A percentile compares a stretch with the other conserved stretches of the same genome.
Conservation (phyloP, 169 alveolate species). For the Plasmodium malariae region DNA sequence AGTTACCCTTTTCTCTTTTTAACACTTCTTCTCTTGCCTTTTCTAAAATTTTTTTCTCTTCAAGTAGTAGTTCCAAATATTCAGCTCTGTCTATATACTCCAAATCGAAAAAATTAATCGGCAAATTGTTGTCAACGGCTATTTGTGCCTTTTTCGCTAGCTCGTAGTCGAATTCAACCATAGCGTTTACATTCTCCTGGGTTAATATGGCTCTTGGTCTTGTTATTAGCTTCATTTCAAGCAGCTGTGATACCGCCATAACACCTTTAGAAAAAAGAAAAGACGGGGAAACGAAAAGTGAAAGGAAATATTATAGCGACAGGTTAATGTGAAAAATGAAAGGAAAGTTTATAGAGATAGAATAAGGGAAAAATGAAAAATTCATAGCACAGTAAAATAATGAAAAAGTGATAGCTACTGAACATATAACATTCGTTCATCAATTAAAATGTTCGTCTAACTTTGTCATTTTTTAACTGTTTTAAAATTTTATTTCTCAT, state of each 20-base stretch:
- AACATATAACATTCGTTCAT: no score
- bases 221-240: slow-evolving; percentile 86
- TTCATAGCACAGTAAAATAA: no score
- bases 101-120: slow-evolving; percentile 83
- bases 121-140: slow-evolving; percentile 86
- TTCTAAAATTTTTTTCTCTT: slow-evolving; percentile 72
- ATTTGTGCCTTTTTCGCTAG: slow-evolving; percentile 88
- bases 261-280: slow-evolving; percentile 78
- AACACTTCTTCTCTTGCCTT: slow-evolving; percentile 73
- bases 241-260: slow-evolving; percentile 87
- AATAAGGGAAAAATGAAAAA: no score
- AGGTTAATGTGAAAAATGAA: no score
- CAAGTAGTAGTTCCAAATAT: slow-evolving; percentile 51
- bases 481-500: no score
- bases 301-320: background rate
- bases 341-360: no score
- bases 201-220: slow-evolving; percentile 88
- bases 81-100: slow-evolving; percentile 84
- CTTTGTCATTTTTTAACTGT: no score
- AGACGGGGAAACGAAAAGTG: background rate
- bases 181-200: slow-evolving; percentile 87
- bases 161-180: slow-evolving; percentile 85
- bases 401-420: no score
- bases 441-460: no score
- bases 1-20: slow-evolving; percentile 73